Evolutionary conservation across 768 basidiomycete genomes (phyloP), one percentile per base, ranked within the genome.

Genomic region (Mycena venus): DNA sequence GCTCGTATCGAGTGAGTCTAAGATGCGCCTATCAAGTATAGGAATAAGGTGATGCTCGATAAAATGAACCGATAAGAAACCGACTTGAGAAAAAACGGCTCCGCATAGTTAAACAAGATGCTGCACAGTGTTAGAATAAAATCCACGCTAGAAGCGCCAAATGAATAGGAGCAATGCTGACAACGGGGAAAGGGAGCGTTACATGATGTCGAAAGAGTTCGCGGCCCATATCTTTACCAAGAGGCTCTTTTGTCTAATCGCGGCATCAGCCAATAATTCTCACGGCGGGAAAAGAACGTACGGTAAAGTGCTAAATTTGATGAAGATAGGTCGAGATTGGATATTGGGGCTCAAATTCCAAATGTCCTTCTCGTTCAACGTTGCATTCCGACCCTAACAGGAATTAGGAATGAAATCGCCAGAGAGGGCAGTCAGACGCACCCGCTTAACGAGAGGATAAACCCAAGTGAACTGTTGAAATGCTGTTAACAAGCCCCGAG

Each of bases 11-110:
- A 94, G 44, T 25, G 68, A 64, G 42, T 76, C 75, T 38, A 76
- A 58, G 29, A 76, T 73, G 60, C 62, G 71, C 36, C 73, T 74
- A n/a, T n/a, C n/a, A 53, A 3, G 14, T n/a, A 56, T 31, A 15
- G 27, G 14, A n/a, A 14, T 27, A 19, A 47, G 32, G 19, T n/a
- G n/a, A 0, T 34, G 9, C 27, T 10, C 21, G 21, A 56, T 19
- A 27, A 34, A 15, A 32, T 27, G 51, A 12, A 36, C 9, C 59
- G 31, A 59, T 27, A 65, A 27, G 11, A 81, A 87, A 72, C 66
- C 31, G 44, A 91, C 90, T 95, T 96, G 60, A 98, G 88, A 85
- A 97, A 96, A 85, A 92, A 96, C 6, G 97, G 96, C 0, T 90
- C 90, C 0, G 91, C 88, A 82, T 96, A 98, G 76, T 94, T 93